Base-by-base conservation (phyloP, 2,329 filamentous ascomycete genomes). In the Penicillium rolfsii region DNA sequence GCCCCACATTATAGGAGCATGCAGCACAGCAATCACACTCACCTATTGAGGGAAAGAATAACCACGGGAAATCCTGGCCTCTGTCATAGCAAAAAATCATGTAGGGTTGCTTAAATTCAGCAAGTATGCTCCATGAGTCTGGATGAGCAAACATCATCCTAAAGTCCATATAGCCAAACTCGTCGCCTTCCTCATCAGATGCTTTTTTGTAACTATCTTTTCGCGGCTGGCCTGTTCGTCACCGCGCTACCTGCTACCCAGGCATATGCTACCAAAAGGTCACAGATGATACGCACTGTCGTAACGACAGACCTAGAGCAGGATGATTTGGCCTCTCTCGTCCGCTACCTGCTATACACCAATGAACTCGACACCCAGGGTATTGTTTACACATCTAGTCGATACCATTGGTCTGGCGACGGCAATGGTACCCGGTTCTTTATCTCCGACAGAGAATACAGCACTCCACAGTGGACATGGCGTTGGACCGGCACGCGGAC, bases 321-420 rank as follows among this genome's bases (percentile, higher is more conserved):
- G 22, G 61, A 64, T 30, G 61, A 64, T 19, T 30, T 64, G 9
- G 58, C 61, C 3, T 64, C 61, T 3, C 61, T 64, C 3, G 52
- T 64, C 14, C 55, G 61, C 5, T 64, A 54, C 28, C 40, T 64
- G 5, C 52, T 68, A 11, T 68, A 68, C 22, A 64, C 63, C 19
- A 68, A 67, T 52, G 64, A 68, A 11, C 63, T 68, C 41, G 66
- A 68, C 41, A 68, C 56, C 6, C 58, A 65, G 19, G 66, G 66
- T 16, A 63, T 68, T 43, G 66, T 68, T 33, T 67, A 67, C 43
- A 67, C 38, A 16, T 58, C 66, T 16, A 68, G 63, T 30, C 38
- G 50, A 11, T 68, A 55, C n/a, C 66, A 67, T 54, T 68, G 66
- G 65, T 54, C 65, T 19, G 66, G 65, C 6, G 48, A 68, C 22